A percentile compares a stretch with the other conserved stretches of the same genome.
These are phyloP conservation scores for Verticillium alfalfae DNA, from an alignment of 2,329 filamentous ascomycete genomes.

Conservation along the genomic window DNA sequence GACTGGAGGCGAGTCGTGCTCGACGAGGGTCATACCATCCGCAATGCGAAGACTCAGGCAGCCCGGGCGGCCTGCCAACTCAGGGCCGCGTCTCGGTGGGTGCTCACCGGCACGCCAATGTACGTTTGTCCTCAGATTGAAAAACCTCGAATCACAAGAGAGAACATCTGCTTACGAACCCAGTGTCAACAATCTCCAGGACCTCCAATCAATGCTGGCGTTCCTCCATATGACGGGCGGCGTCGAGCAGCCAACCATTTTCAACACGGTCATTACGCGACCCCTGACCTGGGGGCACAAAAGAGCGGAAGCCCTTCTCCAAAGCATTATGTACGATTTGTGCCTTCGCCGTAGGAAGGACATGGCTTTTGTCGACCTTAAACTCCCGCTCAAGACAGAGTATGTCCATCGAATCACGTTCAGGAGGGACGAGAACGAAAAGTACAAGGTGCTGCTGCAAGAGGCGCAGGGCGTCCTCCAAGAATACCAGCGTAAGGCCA, in stretches of 20 bases:
- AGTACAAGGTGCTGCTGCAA: constrained; percentile 69
- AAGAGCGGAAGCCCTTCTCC: constrained; percentile 59
- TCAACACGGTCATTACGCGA: constrained; percentile 66
- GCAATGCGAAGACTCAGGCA: constrained; percentile 69
- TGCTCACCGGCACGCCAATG: constrained; percentile 76
- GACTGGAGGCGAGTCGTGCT: constrained; percentile 76
- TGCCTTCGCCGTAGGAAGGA: constrained; percentile 80
- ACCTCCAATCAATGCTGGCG: constrained; percentile 73
- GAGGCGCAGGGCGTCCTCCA: constrained; percentile 66
- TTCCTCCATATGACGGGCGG: constrained; percentile 74
- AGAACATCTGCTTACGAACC: constrained; percentile 7
- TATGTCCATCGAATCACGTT: constrained; percentile 73
- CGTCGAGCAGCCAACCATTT: constrained; percentile 66
- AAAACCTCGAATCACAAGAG: background rate
- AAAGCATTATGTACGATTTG: constrained; percentile 73
- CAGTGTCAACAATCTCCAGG: constrained; percentile 71
- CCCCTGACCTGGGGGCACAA: constrained; percentile 55
- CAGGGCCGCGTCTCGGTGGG: constrained; percentile 69
- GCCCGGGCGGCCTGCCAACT: constrained; percentile 64
- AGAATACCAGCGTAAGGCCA: constrained; percentile 46
- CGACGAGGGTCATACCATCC: constrained; percentile 78
- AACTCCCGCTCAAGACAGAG: constrained; percentile 70
- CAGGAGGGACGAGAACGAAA: constrained; percentile 65
- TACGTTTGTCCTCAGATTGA: constrained; percentile 20
- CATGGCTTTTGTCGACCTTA: constrained; percentile 81